Base-by-base conservation (phyloP, 1,139 yeast genomes). In the Starmera stellimalicola region DNA sequence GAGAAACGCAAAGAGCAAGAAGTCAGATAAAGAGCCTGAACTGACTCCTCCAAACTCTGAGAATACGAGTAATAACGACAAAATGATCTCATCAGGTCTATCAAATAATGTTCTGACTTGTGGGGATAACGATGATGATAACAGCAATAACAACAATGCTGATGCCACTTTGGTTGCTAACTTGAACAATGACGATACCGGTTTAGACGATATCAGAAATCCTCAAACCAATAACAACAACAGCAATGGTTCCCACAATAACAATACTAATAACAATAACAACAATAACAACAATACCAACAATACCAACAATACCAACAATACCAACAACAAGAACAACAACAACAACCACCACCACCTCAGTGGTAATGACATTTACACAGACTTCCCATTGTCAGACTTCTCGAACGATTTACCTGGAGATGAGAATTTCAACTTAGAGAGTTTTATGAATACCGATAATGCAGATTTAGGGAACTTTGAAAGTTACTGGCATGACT, bases 31-130 rank as follows among this genome's bases (percentile, higher is more conserved):
- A 16, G 29, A 27, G n/a, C 16, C 48, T 30, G 52, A 49, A 29
- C 35, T 48, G 28, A 49, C 53, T 2, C 53, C 53, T 16, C 53
- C 53, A 28, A 44, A 35, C 26, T 49, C 53, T 7, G 53, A 49
- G 33, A 48, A 47, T 37, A 49, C 52, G 5, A 35, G 35, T 27
- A 44, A 37, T 26, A 41, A 37, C 18, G 39, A 37, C 11, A 45
- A 42, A 5, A 26, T 31, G 12, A 38, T 37, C 30, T n/a, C n/a
- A n/a, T n/a, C n/a, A n/a, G n/a, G n/a, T n/a, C n/a, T n/a, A n/a
- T n/a, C n/a, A n/a, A n/a, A n/a, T n/a, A n/a, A n/a, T n/a, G n/a
- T n/a, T n/a, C n/a, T n/a, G n/a, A n/a, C n/a, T n/a, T n/a, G n/a
- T n/a, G n/a, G n/a, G 9, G 29, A 18, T 4, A 27, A 27, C 18